Percentiles rank a stretch among this genome's conserved stretches.
phyloP scores from a whole-genome alignment of 2,329 filamentous ascomycete genomes.

The Macroventuria anomochaeta region DNA sequence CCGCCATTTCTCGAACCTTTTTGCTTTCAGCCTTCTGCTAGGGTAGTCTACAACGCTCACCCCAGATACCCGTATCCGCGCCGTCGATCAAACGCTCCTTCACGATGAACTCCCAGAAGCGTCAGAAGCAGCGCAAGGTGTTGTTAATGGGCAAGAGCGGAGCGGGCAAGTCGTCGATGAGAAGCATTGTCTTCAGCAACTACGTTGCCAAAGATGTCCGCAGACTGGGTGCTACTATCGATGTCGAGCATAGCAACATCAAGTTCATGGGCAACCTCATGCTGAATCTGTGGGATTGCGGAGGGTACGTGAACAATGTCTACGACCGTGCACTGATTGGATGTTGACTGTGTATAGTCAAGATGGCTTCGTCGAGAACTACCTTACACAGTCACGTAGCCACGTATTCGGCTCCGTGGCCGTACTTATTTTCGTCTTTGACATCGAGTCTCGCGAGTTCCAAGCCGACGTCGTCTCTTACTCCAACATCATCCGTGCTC shows the following conservation, averaged over 20 bases:
- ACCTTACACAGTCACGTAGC: constrained; percentile 90
- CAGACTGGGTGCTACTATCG: constrained; percentile 91
- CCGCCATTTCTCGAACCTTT: background rate
- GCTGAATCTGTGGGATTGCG: constrained; percentile 98
- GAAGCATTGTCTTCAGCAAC: constrained; percentile 98
- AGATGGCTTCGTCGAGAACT: constrained; percentile 98
- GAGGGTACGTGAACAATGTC: constrained; percentile 64
- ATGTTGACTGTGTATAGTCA: constrained; percentile 63
- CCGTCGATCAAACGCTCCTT: background rate
- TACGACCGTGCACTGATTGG: background rate
- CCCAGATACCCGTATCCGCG: background rate
- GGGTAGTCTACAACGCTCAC: background rate
- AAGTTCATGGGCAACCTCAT: constrained; percentile 98
- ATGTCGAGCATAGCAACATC: constrained; percentile 97
- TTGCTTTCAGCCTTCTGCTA: background rate
- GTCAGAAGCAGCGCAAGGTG: constrained; percentile 62
- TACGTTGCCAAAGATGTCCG: constrained; percentile 97
- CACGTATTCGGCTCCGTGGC: constrained; percentile 97
- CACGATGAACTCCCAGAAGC: constrained; percentile 51
- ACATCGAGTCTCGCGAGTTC: constrained; percentile 95
- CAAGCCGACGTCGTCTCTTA: constrained; percentile 93
- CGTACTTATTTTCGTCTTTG: constrained; percentile 98
- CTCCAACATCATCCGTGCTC: constrained; percentile 83
- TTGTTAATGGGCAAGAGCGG: constrained; percentile 85
- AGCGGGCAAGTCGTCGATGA: constrained; percentile 97